Percentiles rank a stretch among this genome's conserved stretches.
phyloP scores from a whole-genome alignment of 2,329 filamentous ascomycete species.

The Aspergillus caelatus region DNA sequence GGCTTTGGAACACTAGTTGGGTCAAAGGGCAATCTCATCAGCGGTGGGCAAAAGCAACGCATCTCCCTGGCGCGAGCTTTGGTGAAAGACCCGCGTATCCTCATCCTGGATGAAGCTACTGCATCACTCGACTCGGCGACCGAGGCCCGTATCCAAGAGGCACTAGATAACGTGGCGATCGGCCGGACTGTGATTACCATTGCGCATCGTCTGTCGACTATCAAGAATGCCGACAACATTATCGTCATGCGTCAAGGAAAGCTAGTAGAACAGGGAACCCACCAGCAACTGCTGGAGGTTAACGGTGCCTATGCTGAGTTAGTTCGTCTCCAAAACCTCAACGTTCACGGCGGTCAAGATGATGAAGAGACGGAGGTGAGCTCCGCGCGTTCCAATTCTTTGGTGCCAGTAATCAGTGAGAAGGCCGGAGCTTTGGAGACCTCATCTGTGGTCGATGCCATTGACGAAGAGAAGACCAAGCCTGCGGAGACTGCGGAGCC shows the following conservation, averaged over 20 bases:
- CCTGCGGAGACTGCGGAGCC: slow-evolving; percentile 18
- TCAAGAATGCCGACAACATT: slow-evolving; percentile 49
- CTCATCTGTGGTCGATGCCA: slow-evolving; percentile 25
- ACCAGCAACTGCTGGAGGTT: slow-evolving; percentile 40
- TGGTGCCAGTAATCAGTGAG: not conserved
- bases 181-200: slow-evolving; percentile 47
- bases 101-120: slow-evolving; percentile 89
- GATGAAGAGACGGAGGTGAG: slow-evolving; percentile 14
- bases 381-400: not conserved
- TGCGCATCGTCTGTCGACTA: slow-evolving; percentile 49
- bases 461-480: slow-evolving; percentile 23
- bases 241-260: slow-evolving; percentile 47
- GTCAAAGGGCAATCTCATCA: slow-evolving; percentile 78
- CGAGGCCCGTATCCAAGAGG: slow-evolving; percentile 82
- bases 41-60: slow-evolving; percentile 87
- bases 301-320: slow-evolving; percentile 46
- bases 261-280: slow-evolving; percentile 49
- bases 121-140: slow-evolving; percentile 85
- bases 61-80: slow-evolving; percentile 83
- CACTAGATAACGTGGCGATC: slow-evolving; percentile 71
- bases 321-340: slow-evolving; percentile 56
- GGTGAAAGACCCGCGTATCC: slow-evolving; percentile 79
- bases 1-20: slow-evolving; percentile 84
- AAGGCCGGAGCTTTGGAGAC: slow-evolving; percentile 2
- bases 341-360: not conserved